Conservation (phyloP, 2,329 filamentous ascomycete genomes). For the Cladosporium sphaerospermum region DNA sequence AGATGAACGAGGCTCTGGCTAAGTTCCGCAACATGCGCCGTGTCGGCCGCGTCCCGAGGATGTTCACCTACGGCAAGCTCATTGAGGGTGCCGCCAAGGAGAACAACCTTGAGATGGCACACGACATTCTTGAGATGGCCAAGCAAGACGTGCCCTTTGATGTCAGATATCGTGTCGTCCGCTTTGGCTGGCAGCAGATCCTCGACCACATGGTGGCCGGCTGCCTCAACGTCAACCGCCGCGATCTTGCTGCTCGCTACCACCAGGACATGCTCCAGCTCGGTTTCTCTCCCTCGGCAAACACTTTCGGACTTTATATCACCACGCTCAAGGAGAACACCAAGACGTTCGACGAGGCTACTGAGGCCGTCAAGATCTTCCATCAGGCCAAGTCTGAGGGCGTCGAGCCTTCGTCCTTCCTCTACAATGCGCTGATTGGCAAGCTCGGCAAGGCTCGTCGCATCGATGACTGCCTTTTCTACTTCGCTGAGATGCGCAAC, state of each 20-base stretch:
- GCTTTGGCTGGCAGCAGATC: constrained; percentile 94
- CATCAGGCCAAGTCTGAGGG: constrained; percentile 87
- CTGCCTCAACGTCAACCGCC: constrained; percentile 75
- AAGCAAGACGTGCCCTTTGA: constrained; percentile 81
- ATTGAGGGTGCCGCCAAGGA: constrained; percentile 86
- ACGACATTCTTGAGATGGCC: constrained; percentile 85
- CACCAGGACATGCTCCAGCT: constrained; percentile 89
- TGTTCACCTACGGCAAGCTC: constrained; percentile 94
- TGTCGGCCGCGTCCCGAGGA: constrained; percentile 82
- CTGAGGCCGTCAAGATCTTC: constrained; percentile 96
- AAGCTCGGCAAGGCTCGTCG: constrained; percentile 97
- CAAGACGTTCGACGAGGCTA: constrained; percentile 96
- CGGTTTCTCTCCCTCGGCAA: constrained; percentile 85
- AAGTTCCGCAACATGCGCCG: constrained; percentile 92
- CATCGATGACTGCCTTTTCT: constrained; percentile 96
- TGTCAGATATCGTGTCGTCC: constrained; percentile 76
- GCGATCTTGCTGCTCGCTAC: constrained; percentile 73
- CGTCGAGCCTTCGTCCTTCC: constrained; percentile 90
- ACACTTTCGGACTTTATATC: constrained; percentile 97
- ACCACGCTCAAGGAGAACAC: constrained; percentile 97
- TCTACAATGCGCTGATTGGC: constrained; percentile 97
- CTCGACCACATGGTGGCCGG: constrained; percentile 94
- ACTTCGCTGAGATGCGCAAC: constrained; percentile 95
- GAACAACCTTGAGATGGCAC: constrained; percentile 71
- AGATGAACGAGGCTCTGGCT: constrained; percentile 69